Conservation (phyloP, 2,329 filamentous ascomycete genomes). For the Diaporthe sp. region DNA sequence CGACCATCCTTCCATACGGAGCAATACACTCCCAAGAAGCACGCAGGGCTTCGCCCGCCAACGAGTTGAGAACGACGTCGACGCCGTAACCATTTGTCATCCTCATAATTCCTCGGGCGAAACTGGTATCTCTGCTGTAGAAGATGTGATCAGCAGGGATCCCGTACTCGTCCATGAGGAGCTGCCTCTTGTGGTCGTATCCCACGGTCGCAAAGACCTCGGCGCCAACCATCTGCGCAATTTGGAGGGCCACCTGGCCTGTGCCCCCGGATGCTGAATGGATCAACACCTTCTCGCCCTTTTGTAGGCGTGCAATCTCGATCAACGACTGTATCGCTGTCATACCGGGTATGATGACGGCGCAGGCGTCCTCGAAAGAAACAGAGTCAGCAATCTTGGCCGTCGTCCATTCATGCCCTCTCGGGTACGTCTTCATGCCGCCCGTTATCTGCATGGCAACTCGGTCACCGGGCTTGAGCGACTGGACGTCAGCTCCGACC, state of each 20-base stretch:
- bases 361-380: conserved; percentile 24
- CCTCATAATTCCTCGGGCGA: not conserved
- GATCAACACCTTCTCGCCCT: conserved; percentile 54
- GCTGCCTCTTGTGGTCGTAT: not conserved
- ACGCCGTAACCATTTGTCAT: conserved; percentile 34
- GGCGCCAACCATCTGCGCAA: conserved; percentile 54
- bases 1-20: conserved; percentile 58
- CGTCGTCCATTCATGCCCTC: conserved; percentile 38
- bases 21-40: conserved; percentile 61
- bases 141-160: not conserved
- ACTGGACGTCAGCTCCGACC: conserved; percentile 50
- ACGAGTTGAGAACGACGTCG: not conserved
- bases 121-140: conserved; percentile 7
- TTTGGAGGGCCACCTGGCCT: conserved; percentile 57
- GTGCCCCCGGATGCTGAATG: conserved; percentile 58
- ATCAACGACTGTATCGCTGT: conserved; percentile 57
- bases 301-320: conserved; percentile 47
- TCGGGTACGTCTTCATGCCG: not conserved
- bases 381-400: conserved; percentile 19
- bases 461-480: conserved; percentile 18
- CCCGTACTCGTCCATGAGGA: not conserved
- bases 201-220: conserved; percentile 57
- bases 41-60: conserved; percentile 53
- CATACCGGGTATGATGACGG: not conserved
- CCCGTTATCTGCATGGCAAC: conserved; percentile 13